Base-by-base conservation (phyloP, 2,329 filamentous ascomycete species). In the Apiospora saccharicola region DNA sequence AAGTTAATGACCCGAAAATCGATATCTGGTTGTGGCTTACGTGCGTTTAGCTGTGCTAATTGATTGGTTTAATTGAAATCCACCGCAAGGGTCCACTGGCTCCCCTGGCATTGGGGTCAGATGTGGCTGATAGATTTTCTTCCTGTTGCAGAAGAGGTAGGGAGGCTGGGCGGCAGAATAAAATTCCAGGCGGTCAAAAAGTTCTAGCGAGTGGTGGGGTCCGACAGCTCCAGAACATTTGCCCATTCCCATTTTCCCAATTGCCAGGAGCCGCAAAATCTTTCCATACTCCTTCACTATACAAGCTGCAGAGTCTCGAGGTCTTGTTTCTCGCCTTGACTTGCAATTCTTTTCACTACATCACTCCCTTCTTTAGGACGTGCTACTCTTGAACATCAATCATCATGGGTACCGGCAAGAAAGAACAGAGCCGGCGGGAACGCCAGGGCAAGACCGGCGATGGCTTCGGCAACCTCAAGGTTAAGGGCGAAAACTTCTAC, bases 401-500 rank as follows among this genome's bases (percentile, higher is more conserved):
- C 75, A 80, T 76, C 72, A 98, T 98, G 95, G 95, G 95, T 84
- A 93, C 91, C 79, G 92, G 90, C 79, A 98, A 98, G 89, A 98
- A 98, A 85, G 96, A 98, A 85, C 91, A 91, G 75, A 89, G 86
- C 82, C 92, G 96, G 85, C 93, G 93, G 82, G 89, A 89, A 86
- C 93, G 95, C 82, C 91, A 98, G 89, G 94, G 94, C 77, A 96
- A 95, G 86, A 90, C 89, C 69, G 90, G 90, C 76, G 93, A 96
- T 90, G 94, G 94, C 82, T 94, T 98, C 90, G 91, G 86, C 79
- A 98, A 98, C 85, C 94, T 98, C 80, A 94, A 92, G 79, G 88
- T 91, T 78, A 99, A 99, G 86, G 96, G 96, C 85, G 96, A 98
- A 88, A 98, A 98, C 87, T 99, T 98, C 86, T 98, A 98, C 87